A percentile compares a stretch with the other conserved stretches of the same genome.
These are phyloP conservation scores for Berberis vulgaris DNA, from an alignment of 164 flowering plant species.

Conservation along the genomic window DNA sequence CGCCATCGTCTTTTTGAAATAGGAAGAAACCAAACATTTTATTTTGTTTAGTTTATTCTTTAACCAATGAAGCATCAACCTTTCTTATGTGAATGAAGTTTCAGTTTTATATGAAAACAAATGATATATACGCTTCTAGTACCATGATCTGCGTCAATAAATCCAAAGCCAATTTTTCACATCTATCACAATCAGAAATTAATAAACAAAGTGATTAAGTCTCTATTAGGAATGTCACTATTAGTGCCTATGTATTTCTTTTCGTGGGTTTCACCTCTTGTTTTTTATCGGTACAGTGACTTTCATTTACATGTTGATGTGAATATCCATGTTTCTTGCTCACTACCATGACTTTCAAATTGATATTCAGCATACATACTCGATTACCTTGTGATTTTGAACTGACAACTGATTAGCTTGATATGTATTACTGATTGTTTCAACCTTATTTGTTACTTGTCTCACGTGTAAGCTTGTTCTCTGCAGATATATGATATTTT, in stretches of 20 bases:
- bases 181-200: not conserved
- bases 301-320: no score
- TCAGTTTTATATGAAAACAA: not conserved
- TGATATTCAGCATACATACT: no score
- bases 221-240: not conserved
- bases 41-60: not conserved
- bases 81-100: not conserved
- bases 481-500: slow-evolving; percentile 59
- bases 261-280: not conserved
- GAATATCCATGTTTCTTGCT: no score
- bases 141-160: not conserved
- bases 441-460: not conserved
- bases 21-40: not conserved
- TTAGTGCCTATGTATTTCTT: not conserved
- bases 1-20: not conserved
- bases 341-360: no score
- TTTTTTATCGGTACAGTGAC: no score
- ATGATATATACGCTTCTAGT: not conserved
- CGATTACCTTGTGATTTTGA: no score
- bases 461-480: not conserved
- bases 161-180: not conserved
- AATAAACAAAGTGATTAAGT: no score
- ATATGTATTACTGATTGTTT: not conserved
- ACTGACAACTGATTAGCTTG: not conserved
- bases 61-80: not conserved